phyloP scores from a whole-genome alignment of 257 asterid genomes.

The Cynanchum wilfordii region DNA sequence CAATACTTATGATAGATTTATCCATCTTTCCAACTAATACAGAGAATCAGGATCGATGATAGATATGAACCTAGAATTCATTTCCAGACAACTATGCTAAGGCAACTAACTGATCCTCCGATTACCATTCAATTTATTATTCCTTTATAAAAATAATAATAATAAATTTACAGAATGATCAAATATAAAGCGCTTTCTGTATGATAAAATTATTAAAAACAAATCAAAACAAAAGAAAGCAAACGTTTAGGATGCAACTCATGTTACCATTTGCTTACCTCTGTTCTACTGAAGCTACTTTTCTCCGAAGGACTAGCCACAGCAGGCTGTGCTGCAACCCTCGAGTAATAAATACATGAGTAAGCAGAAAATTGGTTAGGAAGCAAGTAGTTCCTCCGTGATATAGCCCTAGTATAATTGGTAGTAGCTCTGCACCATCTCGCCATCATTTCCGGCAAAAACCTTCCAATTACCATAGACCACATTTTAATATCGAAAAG shows the following conservation, averaged over 20 bases:
- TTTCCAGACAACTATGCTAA: not conserved
- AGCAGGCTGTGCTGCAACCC: conserved; percentile 50
- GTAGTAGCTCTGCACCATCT: conserved; percentile 55
- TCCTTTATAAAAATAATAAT: no score
- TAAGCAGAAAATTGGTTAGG: conserved; percentile 27
- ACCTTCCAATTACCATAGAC: not conserved
- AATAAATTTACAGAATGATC: not conserved
- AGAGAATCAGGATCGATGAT: not conserved
- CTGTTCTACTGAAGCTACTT: conserved; percentile 24
- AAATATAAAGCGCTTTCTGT: no score
- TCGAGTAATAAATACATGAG: conserved; percentile 36
- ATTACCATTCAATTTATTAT: not conserved
- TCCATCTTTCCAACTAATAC: not conserved
- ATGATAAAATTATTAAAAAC: not conserved
- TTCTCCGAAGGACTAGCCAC: conserved; percentile 21
- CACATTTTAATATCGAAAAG: not conserved
- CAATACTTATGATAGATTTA: not conserved
- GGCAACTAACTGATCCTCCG: not conserved
- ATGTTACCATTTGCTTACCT: conserved; percentile 30
- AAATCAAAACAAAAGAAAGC: not conserved
- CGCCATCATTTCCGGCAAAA: conserved; percentile 39
- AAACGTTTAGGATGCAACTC: not conserved
- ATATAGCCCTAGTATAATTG: conserved; percentile 31
- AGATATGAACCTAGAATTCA: not conserved
- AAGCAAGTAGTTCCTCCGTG: conserved; percentile 25